Base-by-base conservation (phyloP, 2,329 filamentous ascomycete species). In the Ophiocordyceps robertsii region DNA sequence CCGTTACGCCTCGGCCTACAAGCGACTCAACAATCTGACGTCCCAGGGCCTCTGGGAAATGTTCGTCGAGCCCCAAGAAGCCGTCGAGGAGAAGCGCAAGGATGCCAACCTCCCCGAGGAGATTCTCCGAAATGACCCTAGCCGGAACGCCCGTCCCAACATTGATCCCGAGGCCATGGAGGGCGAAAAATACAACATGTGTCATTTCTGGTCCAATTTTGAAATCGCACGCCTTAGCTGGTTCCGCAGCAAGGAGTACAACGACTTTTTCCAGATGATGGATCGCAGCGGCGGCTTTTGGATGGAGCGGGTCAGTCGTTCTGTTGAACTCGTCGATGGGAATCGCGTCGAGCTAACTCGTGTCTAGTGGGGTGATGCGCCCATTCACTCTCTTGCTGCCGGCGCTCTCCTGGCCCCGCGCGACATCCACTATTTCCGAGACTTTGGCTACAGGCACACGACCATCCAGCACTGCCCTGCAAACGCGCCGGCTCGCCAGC, bases 181-280 rank as follows among this genome's bases (percentile, higher is more conserved):
- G 59, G 87, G 88, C 49, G 92, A 98, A 62, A 85, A 81, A 54
- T 98, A 98, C 72, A 98, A 98, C 68, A 98, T 98, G 92, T 98
- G 92, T 62, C 92, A 98, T 69, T 98, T 95, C 70, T 98, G 92
- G 92, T 95, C 88, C 62, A 98, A 98, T 63, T 98, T 98, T 53
- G 92, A 98, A 64, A 98, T 98, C 66, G 92, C 92, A 13, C 80
- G 81, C 46, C 75, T 98, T 47, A 83, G 86, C 66, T 98, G 88
- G 79, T 96, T 96, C 75, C 80, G 92, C 53, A 95, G 89, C 69
- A 90, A 95, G 66, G 84, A 88, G 58, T 98, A 98, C 60, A 84
- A 94, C 54, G 92, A 95, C 51, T 98, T 98, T 63, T 98, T 98
- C 63, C 73, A 95, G 56, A 93, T 94, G 83, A 95, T 98, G 90